A percentile compares a stretch with the other conserved stretches of the same genome.
Evolutionary conservation across 139 green algal species (phyloP).

Genomic region (Auxenochlorella protothecoides): DNA sequence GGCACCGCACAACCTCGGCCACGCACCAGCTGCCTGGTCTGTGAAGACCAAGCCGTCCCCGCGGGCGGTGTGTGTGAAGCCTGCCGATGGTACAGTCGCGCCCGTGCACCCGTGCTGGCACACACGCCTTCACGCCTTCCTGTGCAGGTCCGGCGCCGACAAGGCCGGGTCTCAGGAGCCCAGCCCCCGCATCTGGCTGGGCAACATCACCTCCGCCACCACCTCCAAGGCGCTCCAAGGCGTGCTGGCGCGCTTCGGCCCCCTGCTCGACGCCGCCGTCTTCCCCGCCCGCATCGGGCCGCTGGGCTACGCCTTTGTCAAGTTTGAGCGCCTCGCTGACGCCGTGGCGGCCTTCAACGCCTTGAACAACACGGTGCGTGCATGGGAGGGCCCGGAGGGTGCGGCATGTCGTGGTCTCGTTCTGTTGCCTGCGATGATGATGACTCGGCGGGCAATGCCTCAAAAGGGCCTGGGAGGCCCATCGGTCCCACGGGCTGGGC

Average conservation of each 20-base stretch:
- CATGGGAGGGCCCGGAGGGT: not conserved
- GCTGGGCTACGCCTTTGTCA: slow-evolving; percentile 46
- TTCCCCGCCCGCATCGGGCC: slow-evolving; percentile 46
- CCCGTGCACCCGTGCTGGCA: too few relatives aligned
- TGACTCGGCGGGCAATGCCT: too few relatives aligned
- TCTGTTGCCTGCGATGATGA: not conserved
- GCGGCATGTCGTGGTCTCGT: not conserved
- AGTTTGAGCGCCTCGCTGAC: slow-evolving; percentile 38
- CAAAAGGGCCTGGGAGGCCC: too few relatives aligned
- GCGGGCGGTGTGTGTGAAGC: not conserved
- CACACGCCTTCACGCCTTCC: too few relatives aligned
- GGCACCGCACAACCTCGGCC: too few relatives aligned
- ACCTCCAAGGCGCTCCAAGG: slow-evolving; percentile 25
- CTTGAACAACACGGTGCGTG: slow-evolving; percentile 32
- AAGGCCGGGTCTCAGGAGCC: slow-evolving; percentile 6
- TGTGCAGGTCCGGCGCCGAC: too few relatives aligned
- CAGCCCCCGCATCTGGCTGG: slow-evolving; percentile 35
- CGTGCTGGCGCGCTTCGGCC: slow-evolving; percentile 31
- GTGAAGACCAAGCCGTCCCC: not conserved
- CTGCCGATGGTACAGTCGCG: too few relatives aligned
- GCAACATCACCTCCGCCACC: slow-evolving; percentile 39
- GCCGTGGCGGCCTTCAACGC: slow-evolving; percentile 25
- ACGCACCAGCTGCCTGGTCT: too few relatives aligned
- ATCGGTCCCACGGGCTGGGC: too few relatives aligned
- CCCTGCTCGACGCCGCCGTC: slow-evolving; percentile 35